Percentiles rank a stretch among this genome's conserved stretches.
Evolutionary conservation across 768 basidiomycete genomes (phyloP).

Genomic region (Mycena chlorophos): DNA sequence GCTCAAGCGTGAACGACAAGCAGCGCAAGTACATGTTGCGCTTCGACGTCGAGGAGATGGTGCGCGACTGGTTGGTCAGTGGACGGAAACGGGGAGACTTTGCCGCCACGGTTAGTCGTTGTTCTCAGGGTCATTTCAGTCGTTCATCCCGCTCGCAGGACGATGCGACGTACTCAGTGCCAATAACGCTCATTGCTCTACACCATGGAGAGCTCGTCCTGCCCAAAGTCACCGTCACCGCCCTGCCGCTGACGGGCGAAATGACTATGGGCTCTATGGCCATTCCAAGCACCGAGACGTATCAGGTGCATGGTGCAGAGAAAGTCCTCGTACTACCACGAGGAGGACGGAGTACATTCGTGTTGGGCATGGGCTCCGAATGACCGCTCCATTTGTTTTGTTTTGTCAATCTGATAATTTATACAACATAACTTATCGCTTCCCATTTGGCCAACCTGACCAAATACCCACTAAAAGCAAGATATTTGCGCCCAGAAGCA

Average conservation of each 20-base stretch:
- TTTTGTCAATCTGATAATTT: background rate
- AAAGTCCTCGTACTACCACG: conserved; percentile 79
- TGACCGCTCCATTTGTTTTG: background rate
- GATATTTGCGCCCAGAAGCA: conserved; percentile 53
- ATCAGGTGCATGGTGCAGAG: conserved; percentile 84
- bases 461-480: conserved; percentile 56
- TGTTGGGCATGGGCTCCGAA: conserved; percentile 67
- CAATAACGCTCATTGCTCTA: conserved; percentile 81
- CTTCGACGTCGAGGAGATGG: conserved; percentile 80
- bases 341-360: conserved; percentile 78
- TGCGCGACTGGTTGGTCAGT: conserved; percentile 86
- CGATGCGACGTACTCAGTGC: conserved; percentile 54
- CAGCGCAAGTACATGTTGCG: conserved; percentile 55
- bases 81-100: conserved; percentile 88
- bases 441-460: conserved; percentile 17
- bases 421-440: conserved; percentile 16
- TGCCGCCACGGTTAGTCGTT: conserved; percentile 56
- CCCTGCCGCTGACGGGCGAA: conserved; percentile 54
- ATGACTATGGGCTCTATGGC: conserved; percentile 58
- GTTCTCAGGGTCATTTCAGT: conserved; percentile 1
- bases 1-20: conserved; percentile 44
- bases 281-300: conserved; percentile 71
- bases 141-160: conserved; percentile 46
- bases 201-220: conserved; percentile 79
- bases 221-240: conserved; percentile 68